These are phyloP conservation scores for Phaseolus lunatus DNA, from an alignment of 306 rosid species.

Conservation along the genomic window DNA sequence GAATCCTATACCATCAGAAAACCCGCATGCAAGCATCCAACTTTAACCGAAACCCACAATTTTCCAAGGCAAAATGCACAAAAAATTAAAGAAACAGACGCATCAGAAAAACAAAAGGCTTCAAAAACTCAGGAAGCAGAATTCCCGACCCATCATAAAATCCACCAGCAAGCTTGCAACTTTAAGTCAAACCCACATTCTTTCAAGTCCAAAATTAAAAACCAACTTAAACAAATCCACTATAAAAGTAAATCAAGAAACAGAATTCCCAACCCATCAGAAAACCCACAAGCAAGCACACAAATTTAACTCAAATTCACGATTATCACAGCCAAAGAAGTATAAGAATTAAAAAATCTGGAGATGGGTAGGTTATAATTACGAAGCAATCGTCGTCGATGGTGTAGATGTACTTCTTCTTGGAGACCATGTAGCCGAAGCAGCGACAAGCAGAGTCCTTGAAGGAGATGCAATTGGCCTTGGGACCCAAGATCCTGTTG, in stretches of 20 bases:
- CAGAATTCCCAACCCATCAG: constrained; percentile 8
- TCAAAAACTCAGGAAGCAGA: too few relatives aligned
- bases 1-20: not conserved
- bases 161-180: not conserved
- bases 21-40: not conserved
- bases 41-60: not conserved
- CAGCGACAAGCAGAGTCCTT: constrained; percentile 92
- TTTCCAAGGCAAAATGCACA: not conserved
- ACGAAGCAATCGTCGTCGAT: constrained; percentile 95
- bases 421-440: constrained; percentile 85
- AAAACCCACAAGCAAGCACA: not conserved
- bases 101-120: too few relatives aligned
- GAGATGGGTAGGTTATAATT: not conserved
- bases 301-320: not conserved
- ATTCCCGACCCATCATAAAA: not conserved
- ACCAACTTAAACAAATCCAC: not conserved
- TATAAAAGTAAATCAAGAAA: not conserved
- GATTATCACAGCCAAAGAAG: not conserved
- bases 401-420: constrained; percentile 89
- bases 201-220: not conserved
- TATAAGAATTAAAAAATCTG: not conserved
- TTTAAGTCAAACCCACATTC: not conserved
- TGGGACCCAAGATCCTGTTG: constrained; percentile 82
- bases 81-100: not conserved
- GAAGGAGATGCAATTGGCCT: constrained; percentile 82